phyloP scores from a whole-genome alignment of 345 rosid species.

The Syzygium oleosum region DNA sequence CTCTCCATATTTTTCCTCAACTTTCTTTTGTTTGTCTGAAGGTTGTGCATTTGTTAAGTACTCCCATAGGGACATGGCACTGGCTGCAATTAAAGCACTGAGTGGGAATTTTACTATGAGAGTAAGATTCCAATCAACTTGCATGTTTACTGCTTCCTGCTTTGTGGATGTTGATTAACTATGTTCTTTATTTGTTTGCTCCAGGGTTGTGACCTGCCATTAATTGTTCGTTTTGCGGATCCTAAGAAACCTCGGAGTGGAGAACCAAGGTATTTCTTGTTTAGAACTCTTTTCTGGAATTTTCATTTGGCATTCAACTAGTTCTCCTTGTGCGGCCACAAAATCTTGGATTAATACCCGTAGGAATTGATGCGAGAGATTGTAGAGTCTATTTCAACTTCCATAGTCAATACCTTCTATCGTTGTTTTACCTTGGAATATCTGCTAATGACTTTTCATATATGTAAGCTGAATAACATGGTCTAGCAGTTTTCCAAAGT shows the following conservation, averaged over 20 bases:
- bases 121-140: conserved; percentile 26
- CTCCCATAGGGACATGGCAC: conserved; percentile 68
- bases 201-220: conserved; percentile 85
- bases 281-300: background rate
- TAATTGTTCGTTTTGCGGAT: conserved; percentile 69
- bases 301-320: background rate
- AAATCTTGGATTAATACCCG: conserved; percentile 9
- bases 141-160: background rate
- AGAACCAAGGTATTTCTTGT: conserved; percentile 52
- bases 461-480: background rate
- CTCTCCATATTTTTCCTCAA: conserved; percentile 3
- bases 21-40: conserved; percentile 22
- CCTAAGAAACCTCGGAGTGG: conserved; percentile 64
- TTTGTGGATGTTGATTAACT: conserved; percentile 1
- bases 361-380: background rate
- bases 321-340: background rate
- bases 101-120: conserved; percentile 65
- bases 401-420: background rate
- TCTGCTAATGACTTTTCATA: background rate
- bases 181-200: conserved; percentile 2
- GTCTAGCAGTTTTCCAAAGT: background rate
- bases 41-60: conserved; percentile 81
- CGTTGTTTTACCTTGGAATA: background rate
- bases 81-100: conserved; percentile 75
- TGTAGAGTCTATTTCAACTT: background rate